These are phyloP conservation scores for Pseudotsuga menziesii DNA, from an alignment of 75 land plant genomes.

Conservation along the genomic window DNA sequence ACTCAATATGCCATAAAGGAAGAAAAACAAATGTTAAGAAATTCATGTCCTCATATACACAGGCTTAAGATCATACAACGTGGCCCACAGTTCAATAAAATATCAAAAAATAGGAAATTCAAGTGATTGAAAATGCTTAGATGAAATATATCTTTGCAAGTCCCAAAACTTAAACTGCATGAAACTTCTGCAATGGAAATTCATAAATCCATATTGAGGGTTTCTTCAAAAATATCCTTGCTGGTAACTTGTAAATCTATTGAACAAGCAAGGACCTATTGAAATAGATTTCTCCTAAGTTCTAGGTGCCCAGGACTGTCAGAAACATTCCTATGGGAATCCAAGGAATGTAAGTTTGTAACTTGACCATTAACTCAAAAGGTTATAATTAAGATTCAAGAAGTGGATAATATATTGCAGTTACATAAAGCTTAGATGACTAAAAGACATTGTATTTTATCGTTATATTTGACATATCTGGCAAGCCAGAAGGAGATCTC, in stretches of 20 bases:
- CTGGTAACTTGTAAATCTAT: neutral
- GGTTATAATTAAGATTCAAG: neutral
- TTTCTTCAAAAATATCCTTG: neutral
- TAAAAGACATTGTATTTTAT: too few relatives aligned
- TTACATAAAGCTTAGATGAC: too few relatives aligned
- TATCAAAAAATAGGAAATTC: neutral
- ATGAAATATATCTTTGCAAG: neutral
- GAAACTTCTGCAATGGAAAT: neutral
- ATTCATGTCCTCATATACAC: neutral
- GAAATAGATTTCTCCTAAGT: neutral
- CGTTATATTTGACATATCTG: too few relatives aligned
- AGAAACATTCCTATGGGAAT: neutral
- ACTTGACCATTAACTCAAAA: neutral
- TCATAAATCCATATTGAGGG: neutral
- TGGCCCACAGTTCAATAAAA: neutral
- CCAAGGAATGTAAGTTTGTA: neutral
- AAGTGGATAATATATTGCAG: too few relatives aligned
- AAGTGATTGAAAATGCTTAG: neutral
- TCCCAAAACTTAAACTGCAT: neutral
- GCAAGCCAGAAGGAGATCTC: too few relatives aligned
- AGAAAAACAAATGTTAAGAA: neutral
- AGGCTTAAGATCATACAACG: neutral
- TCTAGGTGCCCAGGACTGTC: neutral
- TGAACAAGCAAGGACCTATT: neutral
- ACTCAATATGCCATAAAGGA: neutral